Percentiles rank a stretch among this genome's conserved stretches.
Evolutionary conservation across 441 rosid genomes (phyloP).

Genomic region (Erodium chrysanthum): DNA sequence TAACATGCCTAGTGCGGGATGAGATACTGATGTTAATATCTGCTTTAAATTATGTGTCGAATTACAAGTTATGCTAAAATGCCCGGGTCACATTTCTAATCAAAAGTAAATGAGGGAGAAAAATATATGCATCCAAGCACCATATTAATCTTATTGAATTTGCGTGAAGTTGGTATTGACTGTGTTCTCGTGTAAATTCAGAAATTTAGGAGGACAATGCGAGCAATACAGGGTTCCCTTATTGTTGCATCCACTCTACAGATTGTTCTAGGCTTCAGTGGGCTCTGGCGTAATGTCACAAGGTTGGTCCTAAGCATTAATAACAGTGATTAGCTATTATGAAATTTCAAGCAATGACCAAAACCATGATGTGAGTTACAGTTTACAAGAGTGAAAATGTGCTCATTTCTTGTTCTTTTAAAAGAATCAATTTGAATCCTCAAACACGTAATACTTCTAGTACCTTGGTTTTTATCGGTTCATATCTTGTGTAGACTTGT

Average conservation of each 20-base stretch:
- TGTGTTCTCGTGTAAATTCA: constrained; percentile 25
- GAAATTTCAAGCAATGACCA: not conserved
- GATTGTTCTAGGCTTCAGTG: constrained; percentile 92
- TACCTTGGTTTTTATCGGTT: too few species aligned
- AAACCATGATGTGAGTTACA: too few species aligned
- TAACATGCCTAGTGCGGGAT: not conserved
- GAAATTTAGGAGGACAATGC: constrained; percentile 75
- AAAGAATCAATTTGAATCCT: not conserved
- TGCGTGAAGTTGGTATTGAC: constrained; percentile 8
- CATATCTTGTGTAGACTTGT: too few species aligned
- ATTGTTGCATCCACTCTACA: constrained; percentile 91
- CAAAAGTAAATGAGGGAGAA: not conserved
- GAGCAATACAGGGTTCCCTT: constrained; percentile 84
- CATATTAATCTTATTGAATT: not conserved
- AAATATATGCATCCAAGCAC: not conserved
- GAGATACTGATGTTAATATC: not conserved
- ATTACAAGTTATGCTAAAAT: not conserved
- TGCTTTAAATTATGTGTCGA: not conserved
- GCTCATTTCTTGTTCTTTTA: not conserved
- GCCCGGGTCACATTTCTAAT: not conserved
- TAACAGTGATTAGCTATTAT: not conserved
- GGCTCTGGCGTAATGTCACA: constrained; percentile 87
- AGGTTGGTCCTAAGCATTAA: constrained; percentile 36
- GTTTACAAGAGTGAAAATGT: not conserved
- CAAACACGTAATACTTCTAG: too few species aligned